Percentiles rank a stretch among this genome's conserved stretches.
Conservation (phyloP, 768 basidiomycete genomes). For the Omphalotus guepiniiformis region DNA sequence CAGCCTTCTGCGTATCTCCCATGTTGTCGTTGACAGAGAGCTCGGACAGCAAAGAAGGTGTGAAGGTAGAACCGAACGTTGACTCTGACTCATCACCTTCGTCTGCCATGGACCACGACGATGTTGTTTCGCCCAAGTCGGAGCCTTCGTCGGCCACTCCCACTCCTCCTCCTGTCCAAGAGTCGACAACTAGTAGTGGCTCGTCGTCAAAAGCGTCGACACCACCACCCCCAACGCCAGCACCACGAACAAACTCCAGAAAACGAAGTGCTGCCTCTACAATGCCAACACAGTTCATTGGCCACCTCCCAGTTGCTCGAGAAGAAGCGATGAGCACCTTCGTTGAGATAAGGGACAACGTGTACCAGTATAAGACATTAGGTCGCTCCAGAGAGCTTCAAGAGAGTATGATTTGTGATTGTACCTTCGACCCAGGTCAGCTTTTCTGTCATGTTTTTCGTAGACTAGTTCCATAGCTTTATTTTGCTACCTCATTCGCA, state of each 20-base stretch:
- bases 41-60: too few relatives aligned
- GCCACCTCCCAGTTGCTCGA: slow-evolving; percentile 74
- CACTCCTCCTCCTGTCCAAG: slow-evolving; percentile 12
- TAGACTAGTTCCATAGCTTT: slow-evolving; percentile 17
- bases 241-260: slow-evolving; percentile 23
- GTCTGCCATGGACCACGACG: slow-evolving; percentile 21
- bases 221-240: slow-evolving; percentile 34
- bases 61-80: too few relatives aligned
- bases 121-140: slow-evolving; percentile 19
- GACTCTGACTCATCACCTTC: slow-evolving; percentile 1
- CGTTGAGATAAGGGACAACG: slow-evolving; percentile 67
- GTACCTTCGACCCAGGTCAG: slow-evolving; percentile 78
- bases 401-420: slow-evolving; percentile 97
- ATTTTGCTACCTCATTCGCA: slow-evolving; percentile 19
- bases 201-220: not conserved
- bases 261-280: slow-evolving; percentile 25
- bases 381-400: slow-evolving; percentile 85
- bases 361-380: slow-evolving; percentile 82
- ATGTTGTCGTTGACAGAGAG: not conserved
- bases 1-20: not conserved
- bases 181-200: not conserved
- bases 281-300: slow-evolving; percentile 63
- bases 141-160: slow-evolving; percentile 12
- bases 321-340: slow-evolving; percentile 70
- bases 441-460: slow-evolving; percentile 6